These are phyloP conservation scores for Coffea eugenioides DNA, from an alignment of 257 asterid genomes.

Conservation along the genomic window DNA sequence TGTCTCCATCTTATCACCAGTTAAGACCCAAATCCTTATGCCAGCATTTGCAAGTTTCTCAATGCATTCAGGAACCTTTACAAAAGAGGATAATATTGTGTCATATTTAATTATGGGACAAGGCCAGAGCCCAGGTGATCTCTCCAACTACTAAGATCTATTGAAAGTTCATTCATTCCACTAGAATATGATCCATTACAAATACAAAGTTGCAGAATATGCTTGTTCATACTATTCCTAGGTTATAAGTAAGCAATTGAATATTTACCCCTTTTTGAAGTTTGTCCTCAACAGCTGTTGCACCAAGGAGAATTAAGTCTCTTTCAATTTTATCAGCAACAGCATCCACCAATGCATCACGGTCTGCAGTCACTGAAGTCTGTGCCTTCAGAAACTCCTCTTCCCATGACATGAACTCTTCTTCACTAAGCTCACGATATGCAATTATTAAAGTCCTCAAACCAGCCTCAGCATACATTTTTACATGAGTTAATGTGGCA, in stretches of 20 bases:
- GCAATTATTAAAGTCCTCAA: slow-evolving; percentile 84
- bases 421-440: slow-evolving; percentile 72
- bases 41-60: slow-evolving; percentile 83
- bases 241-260: slow-evolving; percentile 22
- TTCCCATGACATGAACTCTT: slow-evolving; percentile 72
- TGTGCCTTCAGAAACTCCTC: slow-evolving; percentile 66
- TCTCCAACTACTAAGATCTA: neutral
- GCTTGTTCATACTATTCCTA: slow-evolving; percentile 5
- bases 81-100: slow-evolving; percentile 14
- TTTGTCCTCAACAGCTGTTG: slow-evolving; percentile 97
- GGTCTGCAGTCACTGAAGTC: slow-evolving; percentile 61
- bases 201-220: neutral
- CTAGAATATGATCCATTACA: neutral
- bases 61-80: slow-evolving; percentile 97
- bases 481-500: slow-evolving; percentile 65
- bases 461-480: slow-evolving; percentile 84
- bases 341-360: slow-evolving; percentile 73
- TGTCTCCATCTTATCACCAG: slow-evolving; percentile 99
- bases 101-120: slow-evolving; percentile 3
- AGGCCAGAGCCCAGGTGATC: neutral
- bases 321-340: slow-evolving; percentile 81
- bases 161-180: neutral
- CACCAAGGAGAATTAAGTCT: slow-evolving; percentile 80
- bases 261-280: slow-evolving; percentile 86
- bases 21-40: slow-evolving; percentile 91